Evolutionary conservation across 257 asterid genomes (phyloP), one percentile per base, ranked within the genome.

Genomic region (Mitragyna speciosa): DNA sequence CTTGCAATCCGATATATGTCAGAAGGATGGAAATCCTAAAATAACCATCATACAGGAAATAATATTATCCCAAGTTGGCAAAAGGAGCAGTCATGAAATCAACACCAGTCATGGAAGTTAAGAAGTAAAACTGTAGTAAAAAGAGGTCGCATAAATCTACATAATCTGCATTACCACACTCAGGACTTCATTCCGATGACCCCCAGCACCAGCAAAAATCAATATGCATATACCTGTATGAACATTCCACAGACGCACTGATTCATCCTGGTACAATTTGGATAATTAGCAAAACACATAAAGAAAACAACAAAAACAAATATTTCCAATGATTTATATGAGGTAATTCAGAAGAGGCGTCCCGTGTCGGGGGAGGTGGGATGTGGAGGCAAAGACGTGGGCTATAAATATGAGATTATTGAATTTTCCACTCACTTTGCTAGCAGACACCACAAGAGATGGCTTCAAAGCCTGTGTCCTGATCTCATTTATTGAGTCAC

Each of bases 151-250:
- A 2, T 39, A 65, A 26, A 63, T 75, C 36, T 26, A 54, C 59
- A 48, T 7, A 39, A 76, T 64, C 19, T 65, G 68, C 76, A 82
- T 17, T 90, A 96, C 99, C 94, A 96, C 98, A 83, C 99, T 96
- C 76, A 96, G 96, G 68, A 96, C 98, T 88, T 96, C 99, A 91
- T 96, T 96, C 69, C 97, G 98, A 85, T 96, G 99, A 81, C 99
- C 99, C 68, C 99, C 99, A 75, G 99, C 97, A 78, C 99, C 99
- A 86, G 99, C 97, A 94, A 93, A 96, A 75, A 96, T 86, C 89
- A 96, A 89, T 85, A 95, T 95, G 91, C 99, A 95, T 85, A 95
- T 90, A 80, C 99, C 99, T 7, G 99, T 95, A 76, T 95, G 97
- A 76, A 96, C 91, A 85, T 95, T 95, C 99, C 99, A 93, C 76